Conservation (phyloP, 495 filamentous ascomycete species). For the Amphirosellinia nigrospora region DNA sequence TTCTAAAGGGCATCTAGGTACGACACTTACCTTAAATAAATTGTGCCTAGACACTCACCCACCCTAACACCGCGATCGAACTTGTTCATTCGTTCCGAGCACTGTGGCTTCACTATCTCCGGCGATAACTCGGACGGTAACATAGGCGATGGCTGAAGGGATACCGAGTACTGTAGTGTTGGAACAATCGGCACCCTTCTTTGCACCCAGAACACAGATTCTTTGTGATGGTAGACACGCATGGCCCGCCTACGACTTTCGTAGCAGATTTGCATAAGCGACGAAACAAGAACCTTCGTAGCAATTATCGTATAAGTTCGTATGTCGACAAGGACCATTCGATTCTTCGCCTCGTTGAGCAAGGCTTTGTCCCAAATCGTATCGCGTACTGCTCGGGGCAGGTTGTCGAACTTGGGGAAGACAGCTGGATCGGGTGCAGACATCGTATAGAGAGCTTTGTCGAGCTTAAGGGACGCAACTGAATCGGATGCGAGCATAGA, state of each 20-base stretch:
- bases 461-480: too few species aligned
- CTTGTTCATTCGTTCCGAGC: too few species aligned
- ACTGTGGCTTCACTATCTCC: too few species aligned
- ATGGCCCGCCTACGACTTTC: not conserved
- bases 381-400: not conserved
- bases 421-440: not conserved
- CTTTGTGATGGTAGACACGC: not conserved
- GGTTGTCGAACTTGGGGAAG: not conserved
- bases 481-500: too few species aligned
- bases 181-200: too few species aligned
- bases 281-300: not conserved
- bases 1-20: not conserved
- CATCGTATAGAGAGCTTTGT: too few species aligned
- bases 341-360: not conserved
- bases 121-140: too few species aligned
- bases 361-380: not conserved
- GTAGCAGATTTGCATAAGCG: not conserved
- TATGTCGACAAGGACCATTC: not conserved
- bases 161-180: too few species aligned
- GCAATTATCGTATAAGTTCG: not conserved
- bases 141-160: too few species aligned
- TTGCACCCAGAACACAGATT: not conserved
- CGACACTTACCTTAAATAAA: not conserved
- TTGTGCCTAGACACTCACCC: not conserved
- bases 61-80: not conserved